Percentiles rank a stretch among this genome's conserved stretches.
These are phyloP conservation scores for Penicillium coprophilum DNA, from an alignment of 495 filamentous ascomycete genomes.

Conservation along the genomic window DNA sequence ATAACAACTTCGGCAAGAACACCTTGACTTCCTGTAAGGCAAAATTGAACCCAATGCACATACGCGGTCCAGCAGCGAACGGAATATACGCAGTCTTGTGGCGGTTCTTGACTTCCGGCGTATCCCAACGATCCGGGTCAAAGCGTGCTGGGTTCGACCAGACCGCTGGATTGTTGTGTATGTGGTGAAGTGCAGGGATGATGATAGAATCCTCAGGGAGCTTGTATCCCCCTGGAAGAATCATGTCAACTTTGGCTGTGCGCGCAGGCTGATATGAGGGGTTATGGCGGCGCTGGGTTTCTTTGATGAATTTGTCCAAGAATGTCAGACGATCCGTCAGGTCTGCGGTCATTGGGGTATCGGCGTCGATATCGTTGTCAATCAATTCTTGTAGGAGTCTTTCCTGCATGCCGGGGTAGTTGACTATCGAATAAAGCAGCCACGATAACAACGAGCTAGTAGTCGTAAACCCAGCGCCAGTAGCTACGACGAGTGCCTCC, in stretches of 20 bases:
- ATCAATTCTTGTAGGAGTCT: conserved; percentile 53
- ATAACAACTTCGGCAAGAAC: conserved; percentile 51
- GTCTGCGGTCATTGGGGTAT: conserved; percentile 43
- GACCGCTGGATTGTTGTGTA: conserved; percentile 52
- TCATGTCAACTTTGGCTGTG: conserved; percentile 48
- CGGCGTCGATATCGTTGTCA: conserved; percentile 42
- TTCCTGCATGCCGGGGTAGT: conserved; percentile 52
- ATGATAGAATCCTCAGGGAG: conserved; percentile 48
- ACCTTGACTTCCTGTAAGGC: conserved; percentile 55
- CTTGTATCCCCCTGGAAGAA: conserved; percentile 56
- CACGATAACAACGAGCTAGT: conserved; percentile 53
- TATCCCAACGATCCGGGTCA: conserved; percentile 56
- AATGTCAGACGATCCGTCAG: conserved; percentile 40
- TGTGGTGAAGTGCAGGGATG: conserved; percentile 50
- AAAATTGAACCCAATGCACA: conserved; percentile 61
- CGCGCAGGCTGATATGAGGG: conserved; percentile 56
- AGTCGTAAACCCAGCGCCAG: conserved; percentile 56
- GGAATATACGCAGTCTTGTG: conserved; percentile 50
- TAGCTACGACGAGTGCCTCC: conserved; percentile 33
- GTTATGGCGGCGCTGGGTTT: conserved; percentile 56
- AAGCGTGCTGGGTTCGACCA: conserved; percentile 55
- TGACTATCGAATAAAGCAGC: conserved; percentile 50
- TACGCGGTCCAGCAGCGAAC: conserved; percentile 50
- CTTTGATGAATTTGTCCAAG: conserved; percentile 59
- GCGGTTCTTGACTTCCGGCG: conserved; percentile 44